Conservation (phyloP, 2,329 filamentous ascomycete genomes). For the Falciphora oryzae region DNA sequence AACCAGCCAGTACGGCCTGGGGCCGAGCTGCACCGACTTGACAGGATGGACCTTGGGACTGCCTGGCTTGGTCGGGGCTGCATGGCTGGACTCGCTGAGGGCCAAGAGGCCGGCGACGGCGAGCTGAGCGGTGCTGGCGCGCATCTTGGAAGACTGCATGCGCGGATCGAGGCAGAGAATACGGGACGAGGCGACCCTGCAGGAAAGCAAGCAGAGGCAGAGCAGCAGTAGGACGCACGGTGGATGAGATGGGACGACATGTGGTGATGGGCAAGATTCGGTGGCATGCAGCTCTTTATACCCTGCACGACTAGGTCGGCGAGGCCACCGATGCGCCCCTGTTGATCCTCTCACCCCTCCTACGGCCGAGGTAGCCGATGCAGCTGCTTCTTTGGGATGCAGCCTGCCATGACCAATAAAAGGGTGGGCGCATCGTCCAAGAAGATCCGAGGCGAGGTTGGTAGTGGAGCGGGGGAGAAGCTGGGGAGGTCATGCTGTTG, state of each 20-base stretch:
- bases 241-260: neutral
- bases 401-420: neutral
- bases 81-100: neutral
- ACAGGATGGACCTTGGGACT: slow-evolving; percentile 23
- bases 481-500: neutral
- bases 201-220: neutral
- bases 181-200: neutral
- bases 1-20: slow-evolving; percentile 59
- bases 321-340: neutral
- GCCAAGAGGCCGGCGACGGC: slow-evolving; percentile 7
- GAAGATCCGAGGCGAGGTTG: neutral
- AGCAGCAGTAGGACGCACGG: neutral
- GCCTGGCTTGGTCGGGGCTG: slow-evolving; percentile 1
- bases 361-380: neutral
- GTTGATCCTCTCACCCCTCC: neutral
- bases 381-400: neutral
- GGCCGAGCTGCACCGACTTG: slow-evolving; percentile 51
- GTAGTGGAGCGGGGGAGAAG: too few relatives aligned
- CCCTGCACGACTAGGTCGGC: neutral
- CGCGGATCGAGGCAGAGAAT: neutral
- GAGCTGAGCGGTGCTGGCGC: slow-evolving; percentile 2
- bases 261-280: neutral
- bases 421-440: neutral
- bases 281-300: neutral
- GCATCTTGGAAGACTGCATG: neutral